Evolutionary conservation across 192 early-diverging fungal species (phyloP), one percentile per base, ranked within the genome.

Genomic region (Coemansia sp.): DNA sequence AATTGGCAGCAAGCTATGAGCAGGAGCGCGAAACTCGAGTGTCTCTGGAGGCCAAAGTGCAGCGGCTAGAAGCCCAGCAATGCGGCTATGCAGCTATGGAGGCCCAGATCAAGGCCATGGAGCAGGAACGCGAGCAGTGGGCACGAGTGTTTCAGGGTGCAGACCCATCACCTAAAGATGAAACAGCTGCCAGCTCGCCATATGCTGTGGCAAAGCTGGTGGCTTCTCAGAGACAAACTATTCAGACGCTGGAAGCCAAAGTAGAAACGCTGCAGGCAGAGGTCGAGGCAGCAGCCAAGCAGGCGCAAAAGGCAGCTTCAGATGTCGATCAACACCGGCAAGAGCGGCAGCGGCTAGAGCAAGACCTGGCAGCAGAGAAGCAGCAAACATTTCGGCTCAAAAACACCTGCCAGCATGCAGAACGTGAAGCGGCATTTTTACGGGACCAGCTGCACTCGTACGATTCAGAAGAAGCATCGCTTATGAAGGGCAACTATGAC

Each of bases 371-470:
- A 16, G 55, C 7, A 0, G 82, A 81, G 44, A 63, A 48, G 30
- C 61, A 57, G 6, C 38, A 44, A 7, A 49, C 67, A 3, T 50
- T 70, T 12, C 79, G 61, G 30, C 57, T 81, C 12, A 70, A 82
- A 13, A 67, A 78, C 23, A 53, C 80, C 31, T 63, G 79, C 37
- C 78, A 81, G 33, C 59, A 90, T 14, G 67, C 81, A 7, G 76
- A 74, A 49, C 83, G 83, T 47, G 85, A 89, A 50, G 72, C 81
- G 0, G 80, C 79, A 35, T 82, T 83, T 68, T 54, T 91, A 41
- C 81, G 83, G 49, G 78, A 82, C 5, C 88, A 90, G 65, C 55
- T 91, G 72, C 82, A 63, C 31, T 62, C 67, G 23, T 79, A 73
- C 50, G 70, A 79, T 45, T 21, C 53, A 38, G 77, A 79, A 30